Conservation (phyloP, 352 stramenopile genomes). For the Lagenidium giganteum region DNA sequence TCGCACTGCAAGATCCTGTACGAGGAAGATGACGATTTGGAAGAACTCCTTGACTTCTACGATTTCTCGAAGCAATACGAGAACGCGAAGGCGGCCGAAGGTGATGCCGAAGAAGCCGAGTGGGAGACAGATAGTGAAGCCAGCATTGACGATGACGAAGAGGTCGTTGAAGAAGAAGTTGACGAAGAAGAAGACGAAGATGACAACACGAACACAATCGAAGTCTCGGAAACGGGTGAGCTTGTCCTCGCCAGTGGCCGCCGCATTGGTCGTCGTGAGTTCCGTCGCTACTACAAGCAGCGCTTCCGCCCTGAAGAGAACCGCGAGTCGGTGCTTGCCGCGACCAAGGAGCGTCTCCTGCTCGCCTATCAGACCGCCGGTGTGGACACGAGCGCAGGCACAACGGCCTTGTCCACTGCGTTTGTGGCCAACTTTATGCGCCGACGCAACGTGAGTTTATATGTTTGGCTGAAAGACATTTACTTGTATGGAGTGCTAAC, state of each 20-base stretch:
- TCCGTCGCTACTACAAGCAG: conserved; percentile 89
- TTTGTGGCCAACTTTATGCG: conserved; percentile 80
- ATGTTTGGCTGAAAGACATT: not conserved
- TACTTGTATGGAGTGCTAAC: not conserved
- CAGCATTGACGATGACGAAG: conserved; percentile 69
- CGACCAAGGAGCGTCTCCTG: conserved; percentile 73
- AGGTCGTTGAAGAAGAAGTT: conserved; percentile 51
- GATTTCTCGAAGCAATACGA: conserved; percentile 85
- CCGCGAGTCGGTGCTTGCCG: conserved; percentile 68
- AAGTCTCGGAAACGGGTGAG: conserved; percentile 87
- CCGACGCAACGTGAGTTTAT: conserved; percentile 56
- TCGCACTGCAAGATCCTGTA: conserved; percentile 91
- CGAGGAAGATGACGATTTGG: conserved; percentile 85
- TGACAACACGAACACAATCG: conserved; percentile 43
- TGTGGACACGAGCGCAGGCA: conserved; percentile 48
- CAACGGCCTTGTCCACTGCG: conserved; percentile 65
- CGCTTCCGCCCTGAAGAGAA: conserved; percentile 75
- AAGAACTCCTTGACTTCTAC: conserved; percentile 89
- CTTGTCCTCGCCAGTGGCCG: conserved; percentile 81
- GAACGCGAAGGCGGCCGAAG: conserved; percentile 21
- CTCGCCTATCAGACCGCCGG: conserved; percentile 70
- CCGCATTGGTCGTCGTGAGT: conserved; percentile 85
- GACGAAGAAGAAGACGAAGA: conserved; percentile 41
- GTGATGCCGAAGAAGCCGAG: conserved; percentile 36
- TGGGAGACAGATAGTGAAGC: conserved; percentile 81